These are phyloP conservation scores for Acer negundo DNA, from an alignment of 345 rosid genomes.

Conservation along the genomic window DNA sequence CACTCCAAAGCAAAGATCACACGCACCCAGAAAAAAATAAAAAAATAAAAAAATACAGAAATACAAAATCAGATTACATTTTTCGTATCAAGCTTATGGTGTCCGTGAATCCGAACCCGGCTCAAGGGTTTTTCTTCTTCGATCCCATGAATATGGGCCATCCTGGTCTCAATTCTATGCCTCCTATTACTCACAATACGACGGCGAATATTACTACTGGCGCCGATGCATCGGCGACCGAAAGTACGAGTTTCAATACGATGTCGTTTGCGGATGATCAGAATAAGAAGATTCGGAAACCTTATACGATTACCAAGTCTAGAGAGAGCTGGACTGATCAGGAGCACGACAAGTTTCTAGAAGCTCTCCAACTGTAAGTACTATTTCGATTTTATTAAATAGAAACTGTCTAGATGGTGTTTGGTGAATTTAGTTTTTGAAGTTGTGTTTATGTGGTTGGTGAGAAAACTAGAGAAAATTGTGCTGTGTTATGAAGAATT, in stretches of 20 bases:
- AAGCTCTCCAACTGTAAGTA: constrained; percentile 89
- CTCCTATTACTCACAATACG: constrained; percentile 19
- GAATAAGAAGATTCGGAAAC: constrained; percentile 82
- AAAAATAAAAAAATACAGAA: too few species aligned
- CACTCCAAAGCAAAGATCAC: background rate
- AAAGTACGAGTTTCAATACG: constrained; percentile 19
- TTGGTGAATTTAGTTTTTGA: background rate
- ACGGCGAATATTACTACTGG: constrained; percentile 17
- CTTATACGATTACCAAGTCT: constrained; percentile 88
- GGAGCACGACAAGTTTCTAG: constrained; percentile 92
- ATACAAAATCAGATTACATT: background rate
- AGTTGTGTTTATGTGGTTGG: constrained; percentile 1
- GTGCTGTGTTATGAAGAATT: background rate
- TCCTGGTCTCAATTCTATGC: constrained; percentile 43
- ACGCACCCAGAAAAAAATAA: background rate
- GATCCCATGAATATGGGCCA: constrained; percentile 60
- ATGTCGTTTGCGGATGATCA: constrained; percentile 49
- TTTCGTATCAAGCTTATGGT: constrained; percentile 46
- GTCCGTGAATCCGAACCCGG: constrained; percentile 59
- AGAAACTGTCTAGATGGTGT: background rate
- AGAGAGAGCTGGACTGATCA: constrained; percentile 98
- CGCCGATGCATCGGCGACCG: constrained; percentile 15
- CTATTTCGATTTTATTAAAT: constrained; percentile 1
- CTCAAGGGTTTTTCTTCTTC: constrained; percentile 55
- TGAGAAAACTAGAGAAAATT: background rate